Conservation (phyloP, 2,329 filamentous ascomycete species). For the Colletotrichum liriopes region DNA sequence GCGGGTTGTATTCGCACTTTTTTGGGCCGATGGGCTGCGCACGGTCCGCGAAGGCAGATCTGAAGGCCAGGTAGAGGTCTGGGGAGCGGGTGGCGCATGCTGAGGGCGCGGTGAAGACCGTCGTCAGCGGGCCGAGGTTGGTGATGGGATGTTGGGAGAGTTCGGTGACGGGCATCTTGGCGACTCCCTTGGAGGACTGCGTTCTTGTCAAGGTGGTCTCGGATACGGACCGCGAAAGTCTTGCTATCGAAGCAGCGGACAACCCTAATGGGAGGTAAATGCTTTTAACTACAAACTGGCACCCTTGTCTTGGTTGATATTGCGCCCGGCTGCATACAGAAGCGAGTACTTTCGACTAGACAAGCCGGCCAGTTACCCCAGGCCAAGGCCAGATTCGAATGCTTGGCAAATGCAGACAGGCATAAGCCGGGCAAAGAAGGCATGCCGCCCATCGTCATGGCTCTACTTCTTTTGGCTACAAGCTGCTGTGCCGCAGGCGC, state of each 20-base stretch:
- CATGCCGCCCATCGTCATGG: conserved; percentile 5
- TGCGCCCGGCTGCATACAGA: not conserved
- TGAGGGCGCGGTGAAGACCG: conserved; percentile 48
- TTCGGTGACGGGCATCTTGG: conserved; percentile 47
- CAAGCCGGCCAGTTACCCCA: not conserved
- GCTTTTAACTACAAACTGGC: not conserved
- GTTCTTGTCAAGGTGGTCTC: not conserved
- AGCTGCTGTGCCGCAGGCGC: not conserved
- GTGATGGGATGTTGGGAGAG: conserved; percentile 44
- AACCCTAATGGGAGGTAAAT: not conserved
- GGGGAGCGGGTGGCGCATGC: conserved; percentile 45
- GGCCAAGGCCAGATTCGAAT: not conserved
- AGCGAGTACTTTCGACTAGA: not conserved
- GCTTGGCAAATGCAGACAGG: not conserved
- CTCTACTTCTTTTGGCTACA: not conserved
- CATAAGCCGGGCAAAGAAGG: conserved; percentile 22
- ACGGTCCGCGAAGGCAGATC: not conserved
- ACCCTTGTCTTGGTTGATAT: too few relatives aligned
- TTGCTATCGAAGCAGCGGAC: not conserved
- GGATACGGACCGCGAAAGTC: not conserved
- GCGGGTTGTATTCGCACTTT: conserved; percentile 25
- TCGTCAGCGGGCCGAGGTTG: conserved; percentile 52
- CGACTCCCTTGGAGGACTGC: not conserved
- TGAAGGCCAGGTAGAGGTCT: conserved; percentile 14
- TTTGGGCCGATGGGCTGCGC: not conserved